Evolutionary conservation across 2,329 filamentous ascomycete genomes (phyloP).

Genomic region (Hymenoscyphus salicellus): DNA sequence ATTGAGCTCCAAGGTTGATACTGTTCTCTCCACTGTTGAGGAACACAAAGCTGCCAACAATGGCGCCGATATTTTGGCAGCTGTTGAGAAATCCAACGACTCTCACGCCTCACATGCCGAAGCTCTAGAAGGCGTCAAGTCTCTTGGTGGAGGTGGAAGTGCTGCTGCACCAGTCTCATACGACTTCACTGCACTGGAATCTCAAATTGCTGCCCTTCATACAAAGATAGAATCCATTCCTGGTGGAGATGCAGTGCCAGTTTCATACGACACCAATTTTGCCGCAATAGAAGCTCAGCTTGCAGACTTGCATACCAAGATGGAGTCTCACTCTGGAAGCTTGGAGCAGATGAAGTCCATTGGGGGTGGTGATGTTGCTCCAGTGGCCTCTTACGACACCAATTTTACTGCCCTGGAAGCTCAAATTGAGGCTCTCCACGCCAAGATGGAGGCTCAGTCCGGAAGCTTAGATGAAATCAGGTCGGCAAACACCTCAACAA

Average conservation of each 20-base stretch:
- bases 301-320: slow-evolving; percentile 23
- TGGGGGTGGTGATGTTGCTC: background rate
- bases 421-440: slow-evolving; percentile 25
- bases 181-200: slow-evolving; percentile 20
- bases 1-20: slow-evolving; percentile 28
- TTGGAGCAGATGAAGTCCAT: slow-evolving; percentile 22
- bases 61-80: slow-evolving; percentile 28
- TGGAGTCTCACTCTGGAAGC: slow-evolving; percentile 21
- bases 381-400: slow-evolving; percentile 9
- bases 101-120: slow-evolving; percentile 27
- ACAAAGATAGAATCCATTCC: slow-evolving; percentile 23
- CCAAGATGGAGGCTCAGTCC: slow-evolving; percentile 23
- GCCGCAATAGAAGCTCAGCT: slow-evolving; percentile 23
- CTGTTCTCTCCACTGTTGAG: slow-evolving; percentile 26
- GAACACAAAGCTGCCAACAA: slow-evolving; percentile 20
- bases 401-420: slow-evolving; percentile 20
- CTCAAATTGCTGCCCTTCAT: slow-evolving; percentile 24
- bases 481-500: slow-evolving; percentile 7
- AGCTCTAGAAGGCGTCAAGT: slow-evolving; percentile 17
- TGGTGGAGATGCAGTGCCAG: background rate
- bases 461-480: slow-evolving; percentile 23
- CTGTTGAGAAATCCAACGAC: slow-evolving; percentile 30
- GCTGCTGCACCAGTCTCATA: slow-evolving; percentile 3
- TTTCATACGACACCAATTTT: slow-evolving; percentile 12
- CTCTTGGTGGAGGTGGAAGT: slow-evolving; percentile 7